Evolutionary conservation across 106 monocot species (phyloP).

Genomic region (Allium fistulosum): DNA sequence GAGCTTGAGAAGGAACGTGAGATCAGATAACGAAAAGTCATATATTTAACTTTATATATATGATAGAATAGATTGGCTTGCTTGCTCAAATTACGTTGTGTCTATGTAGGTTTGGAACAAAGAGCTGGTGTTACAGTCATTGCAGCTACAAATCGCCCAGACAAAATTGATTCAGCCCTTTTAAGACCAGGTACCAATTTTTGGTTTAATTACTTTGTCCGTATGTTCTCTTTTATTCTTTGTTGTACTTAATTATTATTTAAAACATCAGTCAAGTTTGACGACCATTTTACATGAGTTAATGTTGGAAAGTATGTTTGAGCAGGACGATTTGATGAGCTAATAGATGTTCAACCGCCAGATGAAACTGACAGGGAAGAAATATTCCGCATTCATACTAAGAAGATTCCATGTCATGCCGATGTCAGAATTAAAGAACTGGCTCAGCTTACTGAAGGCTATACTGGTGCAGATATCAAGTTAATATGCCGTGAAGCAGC

Average conservation of each 20-base stretch:
- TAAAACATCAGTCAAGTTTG: not conserved
- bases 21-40: no score
- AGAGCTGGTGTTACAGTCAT: conserved; percentile 77
- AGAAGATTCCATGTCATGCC: conserved; percentile 40
- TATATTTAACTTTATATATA: no score
- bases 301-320: not conserved
- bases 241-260: not conserved
- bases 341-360: conserved; percentile 82
- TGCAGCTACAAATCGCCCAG: conserved; percentile 98
- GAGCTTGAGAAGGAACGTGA: no score
- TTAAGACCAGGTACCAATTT: conserved; percentile 66
- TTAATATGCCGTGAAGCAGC: conserved; percentile 41
- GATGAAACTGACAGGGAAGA: conserved; percentile 63
- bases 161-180: conserved; percentile 94
- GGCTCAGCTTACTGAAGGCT: conserved; percentile 68
- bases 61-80: not conserved
- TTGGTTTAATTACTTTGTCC: not conserved
- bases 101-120: conserved; percentile 68
- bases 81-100: not conserved
- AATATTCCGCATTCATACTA: conserved; percentile 73
- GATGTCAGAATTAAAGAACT: conserved; percentile 58
- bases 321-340: conserved; percentile 86
- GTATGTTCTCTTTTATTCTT: not conserved
- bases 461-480: conserved; percentile 96
- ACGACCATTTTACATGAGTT: no score